Evolutionary conservation across 495 filamentous ascomycete genomes (phyloP), one percentile per base, ranked within the genome.

Genomic region (Xeromyces bisporus): DNA sequence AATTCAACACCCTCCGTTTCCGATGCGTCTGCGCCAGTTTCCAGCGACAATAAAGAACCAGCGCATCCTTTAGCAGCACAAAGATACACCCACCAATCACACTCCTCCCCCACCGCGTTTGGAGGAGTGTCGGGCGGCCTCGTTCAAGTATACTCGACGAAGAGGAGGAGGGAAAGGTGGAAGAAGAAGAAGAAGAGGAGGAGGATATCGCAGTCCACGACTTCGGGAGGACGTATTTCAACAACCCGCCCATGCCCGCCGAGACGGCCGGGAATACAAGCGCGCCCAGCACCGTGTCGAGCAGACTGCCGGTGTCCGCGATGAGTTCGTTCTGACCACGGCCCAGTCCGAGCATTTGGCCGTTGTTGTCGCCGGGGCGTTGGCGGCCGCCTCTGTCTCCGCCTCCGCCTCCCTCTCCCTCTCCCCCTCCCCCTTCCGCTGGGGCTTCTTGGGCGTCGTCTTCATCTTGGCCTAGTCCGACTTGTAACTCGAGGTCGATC

Each of bases 81-180:
- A 80, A 85, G 26, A 81, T 57, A 48, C 80, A 87, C 0, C 82
- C 82, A 8, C 82, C 82, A 4, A 80, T 64, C 2, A 89, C 59
- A 40, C 77, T 89, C 29, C 82, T 65, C 6, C 80, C 82, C 76
- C 82, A 89, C 15, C 67, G 62, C 26, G 67, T 60, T 44, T 86
- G 80, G 16, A 92, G 55, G 13, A 87, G 56, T 1, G 81, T 75
- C 6, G 64, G 53, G 9, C 52, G 55, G 9, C 47, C 47, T 7
- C 53, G 41, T 26, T 58, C 53, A 12, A 58, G 40, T 11, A 44
- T 31, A 5, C 55, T 54, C 10, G 41, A 17, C n/a, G n/a, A n/a
- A n/a, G n/a, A n/a, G n/a, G n/a, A n/a, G n/a, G n/a, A n/a, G n/a
- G n/a, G n/a, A n/a, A n/a, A n/a, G 10, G 30, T 7, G 10, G 18